Percentiles rank a stretch among this genome's conserved stretches.
phyloP scores from a whole-genome alignment of 495 filamentous ascomycete genomes.

The Pseudotulostoma volvatum region DNA sequence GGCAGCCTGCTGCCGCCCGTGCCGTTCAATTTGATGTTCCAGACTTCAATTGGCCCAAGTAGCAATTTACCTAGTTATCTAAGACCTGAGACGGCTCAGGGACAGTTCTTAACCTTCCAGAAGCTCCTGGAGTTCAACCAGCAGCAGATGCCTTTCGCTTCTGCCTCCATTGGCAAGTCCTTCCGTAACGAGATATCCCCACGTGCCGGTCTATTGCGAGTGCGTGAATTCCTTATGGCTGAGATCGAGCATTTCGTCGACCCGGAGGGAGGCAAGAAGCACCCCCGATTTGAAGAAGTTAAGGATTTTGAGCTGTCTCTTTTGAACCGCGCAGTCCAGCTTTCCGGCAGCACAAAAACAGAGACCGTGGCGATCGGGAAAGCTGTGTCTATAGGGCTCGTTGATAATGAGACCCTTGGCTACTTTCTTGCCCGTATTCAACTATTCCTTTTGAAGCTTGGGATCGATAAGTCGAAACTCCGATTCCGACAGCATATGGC shows the following conservation, averaged over 20 bases:
- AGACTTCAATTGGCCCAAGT: slow-evolving; percentile 52
- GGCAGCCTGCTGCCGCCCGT: slow-evolving; percentile 46
- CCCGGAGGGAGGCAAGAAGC: slow-evolving; percentile 54
- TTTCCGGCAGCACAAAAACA: slow-evolving; percentile 46
- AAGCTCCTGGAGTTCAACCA: slow-evolving; percentile 60
- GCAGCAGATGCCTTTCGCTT: slow-evolving; percentile 53
- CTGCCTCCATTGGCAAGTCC: slow-evolving; percentile 60
- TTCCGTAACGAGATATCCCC: slow-evolving; percentile 64
- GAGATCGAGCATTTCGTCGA: slow-evolving; percentile 64
- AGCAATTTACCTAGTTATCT: slow-evolving; percentile 46
- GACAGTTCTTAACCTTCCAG: slow-evolving; percentile 50
- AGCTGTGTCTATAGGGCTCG: slow-evolving; percentile 48
- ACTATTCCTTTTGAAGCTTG: slow-evolving; percentile 53
- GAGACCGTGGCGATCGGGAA: slow-evolving; percentile 48
- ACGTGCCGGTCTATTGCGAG: slow-evolving; percentile 47
- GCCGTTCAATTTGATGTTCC: slow-evolving; percentile 63
- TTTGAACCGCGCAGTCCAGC: slow-evolving; percentile 55
- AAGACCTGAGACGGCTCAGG: slow-evolving; percentile 52
- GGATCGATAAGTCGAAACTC: slow-evolving; percentile 52
- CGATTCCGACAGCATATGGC: slow-evolving; percentile 78
- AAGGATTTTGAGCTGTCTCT: slow-evolving; percentile 46
- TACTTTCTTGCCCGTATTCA: slow-evolving; percentile 73
- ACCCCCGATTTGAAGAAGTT: slow-evolving; percentile 46
- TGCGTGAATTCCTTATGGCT: slow-evolving; percentile 59
- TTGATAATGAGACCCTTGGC: slow-evolving; percentile 77